Evolutionary conservation across 352 stramenopile genomes (phyloP), one percentile per base, ranked within the genome.

Genomic region (Pythium aristosporum): DNA sequence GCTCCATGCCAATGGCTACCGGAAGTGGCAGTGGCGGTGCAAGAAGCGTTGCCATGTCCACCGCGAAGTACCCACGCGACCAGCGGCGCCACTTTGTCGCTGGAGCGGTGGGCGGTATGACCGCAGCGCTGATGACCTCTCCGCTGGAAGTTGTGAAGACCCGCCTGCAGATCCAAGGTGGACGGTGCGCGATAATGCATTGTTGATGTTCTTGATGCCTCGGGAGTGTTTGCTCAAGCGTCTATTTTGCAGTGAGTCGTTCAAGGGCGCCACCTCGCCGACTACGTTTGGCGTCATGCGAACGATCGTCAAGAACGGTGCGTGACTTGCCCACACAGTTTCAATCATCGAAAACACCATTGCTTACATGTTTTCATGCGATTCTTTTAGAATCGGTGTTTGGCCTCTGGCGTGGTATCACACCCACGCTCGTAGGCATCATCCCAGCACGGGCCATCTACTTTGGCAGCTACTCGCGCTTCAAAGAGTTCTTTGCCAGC

Each of bases 111-210:
- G 86, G 86, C 32, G 86, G 86, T 51, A 95, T 95, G 82, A 85
- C 77, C 18, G 84, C 86, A 18, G 86, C 86, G 25, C 73, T 93
- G 49, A 79, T 95, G 69, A 95, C 86, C 55, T 95, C 84, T 34
- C 86, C 86, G 18, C 69, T 95, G 30, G 86, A 95, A 57, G 81
- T 95, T 3, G 84, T 95, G 49, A 92, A 93, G 80, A 95, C 86
- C 57, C 82, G 86, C 10, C 66, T 95, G 67, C 86, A 95, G 69
- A 92, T 92, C 53, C 79, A 79, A 32, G 74, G 72, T 18, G 79
- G 80, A 43, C 77, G 79, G 85, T 94, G 58, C 16, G 65, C 48
- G 21, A 2, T 47, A 13, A n/a, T n/a, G 6, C 8, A 21, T 7
- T 50, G 5, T 3, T 30, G n/a, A n/a, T 50, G n/a, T 50, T 25